Evolutionary conservation across 2,329 filamentous ascomycete genomes (phyloP), one percentile per base, ranked within the genome.

Genomic region (Verticillium albo-atrum): DNA sequence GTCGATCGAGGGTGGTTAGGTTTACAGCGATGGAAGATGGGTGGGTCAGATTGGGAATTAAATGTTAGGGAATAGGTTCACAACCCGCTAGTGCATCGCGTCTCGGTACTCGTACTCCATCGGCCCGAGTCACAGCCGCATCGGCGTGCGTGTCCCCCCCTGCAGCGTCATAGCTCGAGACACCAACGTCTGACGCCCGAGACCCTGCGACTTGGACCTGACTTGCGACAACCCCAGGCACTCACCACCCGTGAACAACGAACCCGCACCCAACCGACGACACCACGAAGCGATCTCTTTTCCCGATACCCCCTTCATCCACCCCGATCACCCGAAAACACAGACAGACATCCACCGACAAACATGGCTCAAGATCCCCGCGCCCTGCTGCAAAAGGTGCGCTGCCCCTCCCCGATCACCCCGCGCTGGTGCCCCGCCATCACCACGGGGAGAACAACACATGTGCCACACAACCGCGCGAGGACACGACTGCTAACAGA

Each of bases 331-430:
- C 26, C 35, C n/a, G n/a, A 55, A 9, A 12, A 23, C 14, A 6
- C 42, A 25, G 20, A 50, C 42, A 23, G 30, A 32, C 6, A 50
- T 23, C 20, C 42, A 50, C 17, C n/a, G n/a, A 23, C 60, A 69
- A 76, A 58, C 62, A 92, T 92, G 89, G 81, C 88, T 63, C 86
- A 89, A 80, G 90, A 94, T 74, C 90, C 90, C 63, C 86, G 89
- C 72, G 88, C 86, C 65, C 80, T 95, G 60, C 81, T 94, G 54
- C 89, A 92, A 75, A 91, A 92, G 83, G 90, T 92, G 68, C 63
- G 71, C 62, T 62, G 34, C 53, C 50, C 28, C 52, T 62, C 63
- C 65, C 62, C 62, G 58, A 64, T 65, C 65, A 67, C 66, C 61
- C 64, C 64, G 26, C 54, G 52, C 58, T 56, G 52, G 57, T 56